Conservation (phyloP, 768 basidiomycete genomes). For the Strobilomyces echinocephalus region DNA sequence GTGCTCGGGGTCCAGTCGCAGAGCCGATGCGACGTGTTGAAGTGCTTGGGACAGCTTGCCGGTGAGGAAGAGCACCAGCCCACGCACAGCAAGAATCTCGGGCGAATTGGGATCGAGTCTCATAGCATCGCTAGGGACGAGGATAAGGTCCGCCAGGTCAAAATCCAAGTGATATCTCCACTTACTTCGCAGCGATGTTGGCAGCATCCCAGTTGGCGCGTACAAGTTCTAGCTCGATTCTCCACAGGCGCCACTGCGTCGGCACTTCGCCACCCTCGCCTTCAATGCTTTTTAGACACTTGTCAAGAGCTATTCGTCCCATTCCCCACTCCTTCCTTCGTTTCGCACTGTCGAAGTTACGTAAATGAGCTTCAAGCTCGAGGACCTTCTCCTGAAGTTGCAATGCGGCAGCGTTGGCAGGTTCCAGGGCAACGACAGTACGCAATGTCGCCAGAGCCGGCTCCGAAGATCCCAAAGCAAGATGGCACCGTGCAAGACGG, state of each 20-base stretch:
- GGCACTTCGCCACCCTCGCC: constrained; percentile 74
- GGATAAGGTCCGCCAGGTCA: constrained; percentile 1
- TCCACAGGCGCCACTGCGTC: constrained; percentile 75
- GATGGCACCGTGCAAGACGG: constrained; percentile 78
- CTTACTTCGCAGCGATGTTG: constrained; percentile 67
- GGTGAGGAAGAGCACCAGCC: constrained; percentile 70
- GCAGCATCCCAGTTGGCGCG: constrained; percentile 73
- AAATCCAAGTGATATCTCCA: constrained; percentile 10
- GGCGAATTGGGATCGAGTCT: constrained; percentile 70
- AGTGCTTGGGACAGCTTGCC: constrained; percentile 68
- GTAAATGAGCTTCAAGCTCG: constrained; percentile 60
- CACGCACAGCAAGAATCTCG: constrained; percentile 74
- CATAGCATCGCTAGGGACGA: constrained; percentile 58
- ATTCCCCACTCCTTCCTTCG: constrained; percentile 67
- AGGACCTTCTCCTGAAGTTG: constrained; percentile 59
- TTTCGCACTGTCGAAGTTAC: constrained; percentile 55
- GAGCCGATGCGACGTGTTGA: constrained; percentile 64
- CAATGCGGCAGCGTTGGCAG: constrained; percentile 52
- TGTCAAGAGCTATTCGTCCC: constrained; percentile 75
- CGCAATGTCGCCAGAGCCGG: constrained; percentile 66
- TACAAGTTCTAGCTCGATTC: constrained; percentile 71
- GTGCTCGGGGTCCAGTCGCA: constrained; percentile 76
- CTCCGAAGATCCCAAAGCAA: constrained; percentile 67
- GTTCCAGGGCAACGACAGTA: constrained; percentile 56
- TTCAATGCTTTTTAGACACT: constrained; percentile 67